phyloP scores from a whole-genome alignment of 441 rosid genomes.

The Gossypium lobatum region DNA sequence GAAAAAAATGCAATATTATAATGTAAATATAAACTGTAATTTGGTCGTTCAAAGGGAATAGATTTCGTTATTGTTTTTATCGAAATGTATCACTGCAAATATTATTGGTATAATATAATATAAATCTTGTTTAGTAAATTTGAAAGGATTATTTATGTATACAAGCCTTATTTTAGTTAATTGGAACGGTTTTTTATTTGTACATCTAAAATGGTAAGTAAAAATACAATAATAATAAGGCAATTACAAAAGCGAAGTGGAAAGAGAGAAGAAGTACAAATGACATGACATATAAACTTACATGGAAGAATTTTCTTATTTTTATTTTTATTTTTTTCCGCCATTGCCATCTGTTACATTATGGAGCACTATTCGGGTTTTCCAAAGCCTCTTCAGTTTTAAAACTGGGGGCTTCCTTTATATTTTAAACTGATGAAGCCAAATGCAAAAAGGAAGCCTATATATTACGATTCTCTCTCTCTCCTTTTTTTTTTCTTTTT shows the following conservation, averaged over 20 bases:
- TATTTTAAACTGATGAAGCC: conserved; percentile 16
- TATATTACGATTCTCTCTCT: conserved; percentile 12
- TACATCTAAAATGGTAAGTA: neutral
- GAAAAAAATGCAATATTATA: neutral
- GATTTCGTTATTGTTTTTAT: neutral
- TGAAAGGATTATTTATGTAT: neutral
- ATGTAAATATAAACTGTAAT: neutral
- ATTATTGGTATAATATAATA: neutral
- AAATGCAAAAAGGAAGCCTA: neutral
- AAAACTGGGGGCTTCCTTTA: conserved; percentile 14
- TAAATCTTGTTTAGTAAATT: too few species aligned
- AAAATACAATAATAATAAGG: neutral
- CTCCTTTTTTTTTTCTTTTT: neutral
- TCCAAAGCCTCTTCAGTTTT: conserved; percentile 22
- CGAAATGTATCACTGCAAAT: neutral
- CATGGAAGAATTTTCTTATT: conserved; percentile 9
- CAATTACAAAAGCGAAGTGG: neutral
- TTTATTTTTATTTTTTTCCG: neutral
- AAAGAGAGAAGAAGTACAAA: neutral
- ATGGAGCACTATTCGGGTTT: conserved; percentile 30
- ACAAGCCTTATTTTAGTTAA: neutral
- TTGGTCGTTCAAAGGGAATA: too few species aligned
- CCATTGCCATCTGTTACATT: conserved; percentile 29
- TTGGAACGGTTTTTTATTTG: neutral
- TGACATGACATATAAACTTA: conserved; percentile 6